Base-by-base conservation (phyloP, 2,329 filamentous ascomycete genomes). In the Clarireedia homoeocarpa region DNA sequence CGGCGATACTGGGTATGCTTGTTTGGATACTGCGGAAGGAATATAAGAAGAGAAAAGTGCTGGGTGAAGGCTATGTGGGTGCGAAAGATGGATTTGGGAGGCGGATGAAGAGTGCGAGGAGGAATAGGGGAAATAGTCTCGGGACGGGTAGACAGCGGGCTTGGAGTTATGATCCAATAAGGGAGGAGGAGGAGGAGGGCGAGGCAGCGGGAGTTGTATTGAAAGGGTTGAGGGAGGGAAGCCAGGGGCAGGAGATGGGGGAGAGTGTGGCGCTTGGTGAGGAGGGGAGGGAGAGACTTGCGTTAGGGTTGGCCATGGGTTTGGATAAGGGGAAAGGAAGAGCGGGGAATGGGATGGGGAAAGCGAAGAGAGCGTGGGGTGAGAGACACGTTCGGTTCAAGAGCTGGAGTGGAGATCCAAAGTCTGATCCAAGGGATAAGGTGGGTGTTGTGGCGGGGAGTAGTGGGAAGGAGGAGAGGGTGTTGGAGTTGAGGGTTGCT, bases 131-230 rank as follows among this genome's bases (percentile, higher is more conserved):
- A 3, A 47, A 6, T 27, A 39, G 14, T 4, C 30, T 39, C 9
- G 30, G 53, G 5, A 2, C 27, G 27, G 53, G 40, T 2, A 47
- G 53, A 24, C 45, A 44, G 24, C 46, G 53, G 20, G 30, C 48
- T 2, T 56, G 53, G 53, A 56, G 53, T 12, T 56, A 56, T 20
- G 42, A 56, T 52, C 53, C 48, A 12, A 51, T 52, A 26, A 20
- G 53, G 4, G 47, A 51, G 24, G 48, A 51, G 12, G 53, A 56
- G 40, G 53, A 51, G 4, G 53, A 50, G 6, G 40, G 44, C 1
- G 44, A 48, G 24, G 46, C n/a, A 5, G 45, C 46, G 52, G 52
- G 20, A 20, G 20, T 20, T 20, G 20, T 20, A 20, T 20, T 20
- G 20, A 20, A 20, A 2, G 20, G 20, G n/a, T 42, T 53, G 12